phyloP scores from a whole-genome alignment of 192 early-diverging fungal genomes.

The Umbelopsis sp. region DNA sequence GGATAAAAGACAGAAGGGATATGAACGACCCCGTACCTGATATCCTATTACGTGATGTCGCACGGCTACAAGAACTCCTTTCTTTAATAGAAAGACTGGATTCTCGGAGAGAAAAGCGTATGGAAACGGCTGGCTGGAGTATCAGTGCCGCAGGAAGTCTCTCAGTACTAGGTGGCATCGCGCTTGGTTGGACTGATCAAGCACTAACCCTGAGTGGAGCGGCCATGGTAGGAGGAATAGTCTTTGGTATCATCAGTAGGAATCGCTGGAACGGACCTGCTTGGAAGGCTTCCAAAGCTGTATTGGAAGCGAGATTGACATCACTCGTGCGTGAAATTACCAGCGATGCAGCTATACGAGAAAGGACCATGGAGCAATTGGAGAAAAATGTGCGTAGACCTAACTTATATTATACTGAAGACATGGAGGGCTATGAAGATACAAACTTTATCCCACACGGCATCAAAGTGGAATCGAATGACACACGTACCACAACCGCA shows the following conservation, averaged over 20 bases:
- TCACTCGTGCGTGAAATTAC: background rate
- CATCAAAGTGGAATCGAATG: no score
- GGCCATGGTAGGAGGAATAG: conserved; percentile 9
- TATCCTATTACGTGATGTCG: conserved; percentile 39
- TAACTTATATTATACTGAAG: background rate
- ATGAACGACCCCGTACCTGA: conserved; percentile 41
- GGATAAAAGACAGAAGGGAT: conserved; percentile 50
- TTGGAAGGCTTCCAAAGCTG: conserved; percentile 15
- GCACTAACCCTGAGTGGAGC: background rate
- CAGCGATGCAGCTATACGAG: background rate
- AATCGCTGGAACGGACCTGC: conserved; percentile 15
- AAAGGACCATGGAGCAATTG: background rate
- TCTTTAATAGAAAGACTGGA: conserved; percentile 45
- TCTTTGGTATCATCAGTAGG: conserved; percentile 5
- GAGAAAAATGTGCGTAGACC: conserved; percentile 8
- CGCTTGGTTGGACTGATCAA: conserved; percentile 40
- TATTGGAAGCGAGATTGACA: background rate
- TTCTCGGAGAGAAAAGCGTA: conserved; percentile 48
- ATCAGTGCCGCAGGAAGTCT: conserved; percentile 51
- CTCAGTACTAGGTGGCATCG: conserved; percentile 46
- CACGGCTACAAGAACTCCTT: conserved; percentile 43
- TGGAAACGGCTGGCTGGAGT: conserved; percentile 39
- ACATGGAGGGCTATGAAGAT: no score
- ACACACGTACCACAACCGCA: no score
- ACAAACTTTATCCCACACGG: no score